phyloP scores from a whole-genome alignment of 192 early-diverging fungal genomes.

The Funneliformis mosseae region DNA sequence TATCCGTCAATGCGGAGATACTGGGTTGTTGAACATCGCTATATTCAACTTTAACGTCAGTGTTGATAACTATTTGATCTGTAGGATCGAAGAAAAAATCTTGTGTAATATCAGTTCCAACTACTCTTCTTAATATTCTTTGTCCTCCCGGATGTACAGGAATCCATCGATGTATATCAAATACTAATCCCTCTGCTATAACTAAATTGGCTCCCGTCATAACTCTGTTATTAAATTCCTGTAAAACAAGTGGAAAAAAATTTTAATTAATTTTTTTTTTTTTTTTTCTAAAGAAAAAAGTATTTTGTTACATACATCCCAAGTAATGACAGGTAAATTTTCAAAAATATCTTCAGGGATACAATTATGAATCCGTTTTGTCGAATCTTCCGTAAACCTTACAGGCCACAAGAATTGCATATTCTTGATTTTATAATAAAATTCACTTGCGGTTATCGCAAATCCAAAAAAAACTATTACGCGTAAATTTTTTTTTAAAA shows the following conservation, averaged over 20 bases:
- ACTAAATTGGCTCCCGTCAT: constrained; percentile 19
- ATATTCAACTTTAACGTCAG: not conserved
- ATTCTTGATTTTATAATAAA: not conserved
- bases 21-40: not conserved
- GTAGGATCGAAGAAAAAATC: not conserved
- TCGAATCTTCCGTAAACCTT: not conserved
- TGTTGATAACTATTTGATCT: not conserved
- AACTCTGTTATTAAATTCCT: not conserved
- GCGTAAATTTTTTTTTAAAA: not conserved
- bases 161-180: constrained; percentile 31
- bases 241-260: not conserved
- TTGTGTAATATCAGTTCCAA: constrained; percentile 20
- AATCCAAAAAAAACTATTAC: not conserved
- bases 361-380: not conserved
- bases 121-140: constrained; percentile 22
- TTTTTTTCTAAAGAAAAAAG: too few relatives aligned
- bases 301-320: not conserved
- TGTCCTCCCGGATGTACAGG: constrained; percentile 28
- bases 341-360: not conserved
- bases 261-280: not conserved
- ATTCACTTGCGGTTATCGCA: not conserved
- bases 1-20: not conserved
- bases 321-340: not conserved
- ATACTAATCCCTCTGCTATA: constrained; percentile 20
- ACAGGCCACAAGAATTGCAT: not conserved